phyloP scores from a whole-genome alignment of 2,329 filamentous ascomycete species.

The Neonectria punicea region DNA sequence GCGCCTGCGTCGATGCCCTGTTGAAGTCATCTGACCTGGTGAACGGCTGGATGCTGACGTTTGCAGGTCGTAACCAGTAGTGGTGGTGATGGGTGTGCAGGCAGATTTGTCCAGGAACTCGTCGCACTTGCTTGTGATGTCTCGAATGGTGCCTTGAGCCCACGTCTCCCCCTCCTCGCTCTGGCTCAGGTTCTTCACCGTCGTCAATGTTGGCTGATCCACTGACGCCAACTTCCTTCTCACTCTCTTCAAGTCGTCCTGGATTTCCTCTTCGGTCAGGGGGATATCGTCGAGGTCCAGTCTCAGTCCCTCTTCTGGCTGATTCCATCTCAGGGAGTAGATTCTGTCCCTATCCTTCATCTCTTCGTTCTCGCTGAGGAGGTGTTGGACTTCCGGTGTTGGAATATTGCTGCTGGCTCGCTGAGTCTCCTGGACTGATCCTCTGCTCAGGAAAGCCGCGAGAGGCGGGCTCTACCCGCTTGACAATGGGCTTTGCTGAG shows the following conservation, averaged over 20 bases:
- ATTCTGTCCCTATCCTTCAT: constrained; percentile 13
- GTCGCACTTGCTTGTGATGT: constrained; percentile 36
- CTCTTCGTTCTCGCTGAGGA: constrained; percentile 15
- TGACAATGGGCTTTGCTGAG: constrained; percentile 6
- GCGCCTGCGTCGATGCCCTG: constrained; percentile 18
- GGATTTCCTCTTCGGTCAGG: constrained; percentile 27
- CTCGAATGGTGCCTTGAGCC: constrained; percentile 36
- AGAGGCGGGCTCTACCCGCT: constrained; percentile 29
- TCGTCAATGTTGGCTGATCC: constrained; percentile 23
- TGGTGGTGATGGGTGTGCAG: constrained; percentile 71
- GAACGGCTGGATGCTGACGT: constrained; percentile 31
- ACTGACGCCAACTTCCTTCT: constrained; percentile 16
- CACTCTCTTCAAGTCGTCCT: constrained; percentile 27
- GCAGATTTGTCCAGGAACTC: constrained; percentile 51
- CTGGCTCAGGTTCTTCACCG: constrained; percentile 14
- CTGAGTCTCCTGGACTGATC: constrained; percentile 3
- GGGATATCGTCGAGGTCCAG: constrained; percentile 10
- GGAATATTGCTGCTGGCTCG: constrained; percentile 2
- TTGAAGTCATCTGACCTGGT: neutral
- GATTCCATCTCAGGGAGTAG: constrained; percentile 13
- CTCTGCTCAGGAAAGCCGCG: neutral
- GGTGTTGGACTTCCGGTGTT: constrained; percentile 5
- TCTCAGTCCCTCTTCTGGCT: constrained; percentile 10
- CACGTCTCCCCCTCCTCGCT: constrained; percentile 27
- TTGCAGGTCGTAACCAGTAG: constrained; percentile 62